These are phyloP conservation scores for Penicillium sp. DNA, from an alignment of 2,329 filamentous ascomycete genomes.

Conservation along the genomic window DNA sequence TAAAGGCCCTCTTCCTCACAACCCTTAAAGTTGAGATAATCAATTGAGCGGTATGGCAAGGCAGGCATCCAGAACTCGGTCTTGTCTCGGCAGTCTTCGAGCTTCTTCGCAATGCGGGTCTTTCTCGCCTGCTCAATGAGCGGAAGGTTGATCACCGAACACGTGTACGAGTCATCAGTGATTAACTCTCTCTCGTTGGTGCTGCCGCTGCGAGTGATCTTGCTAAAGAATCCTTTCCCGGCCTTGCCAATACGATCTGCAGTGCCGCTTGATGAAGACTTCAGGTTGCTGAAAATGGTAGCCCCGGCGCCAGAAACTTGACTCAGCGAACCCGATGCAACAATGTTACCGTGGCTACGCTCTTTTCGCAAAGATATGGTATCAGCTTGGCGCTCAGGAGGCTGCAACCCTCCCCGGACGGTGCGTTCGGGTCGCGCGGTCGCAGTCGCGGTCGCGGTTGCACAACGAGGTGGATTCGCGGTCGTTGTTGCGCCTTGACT, in stretches of 20 bases:
- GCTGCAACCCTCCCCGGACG: slow-evolving; percentile 62
- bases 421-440: slow-evolving; percentile 66
- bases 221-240: slow-evolving; percentile 79
- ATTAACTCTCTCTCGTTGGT: slow-evolving; percentile 65
- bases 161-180: slow-evolving; percentile 78
- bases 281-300: slow-evolving; percentile 70
- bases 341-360: slow-evolving; percentile 35
- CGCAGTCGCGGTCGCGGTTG: slow-evolving; percentile 59
- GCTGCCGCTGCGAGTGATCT: slow-evolving; percentile 67
- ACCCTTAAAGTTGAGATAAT: slow-evolving; percentile 92
- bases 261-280: slow-evolving; percentile 68
- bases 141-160: slow-evolving; percentile 81
- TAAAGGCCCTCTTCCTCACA: slow-evolving; percentile 93
- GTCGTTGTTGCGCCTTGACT: slow-evolving; percentile 37
- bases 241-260: slow-evolving; percentile 70
- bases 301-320: slow-evolving; percentile 56
- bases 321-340: slow-evolving; percentile 47
- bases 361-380: slow-evolving; percentile 35
- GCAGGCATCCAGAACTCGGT: slow-evolving; percentile 99
- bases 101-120: slow-evolving; percentile 83
- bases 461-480: slow-evolving; percentile 56
- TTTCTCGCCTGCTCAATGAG: slow-evolving; percentile 85
- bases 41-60: slow-evolving; percentile 91
- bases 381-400: slow-evolving; percentile 59
- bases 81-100: slow-evolving; percentile 87